Evolutionary conservation across 169 alveolate species (phyloP), one percentile per base, ranked within the genome.

Genomic region (Cyclospora cayetanensis): DNA sequence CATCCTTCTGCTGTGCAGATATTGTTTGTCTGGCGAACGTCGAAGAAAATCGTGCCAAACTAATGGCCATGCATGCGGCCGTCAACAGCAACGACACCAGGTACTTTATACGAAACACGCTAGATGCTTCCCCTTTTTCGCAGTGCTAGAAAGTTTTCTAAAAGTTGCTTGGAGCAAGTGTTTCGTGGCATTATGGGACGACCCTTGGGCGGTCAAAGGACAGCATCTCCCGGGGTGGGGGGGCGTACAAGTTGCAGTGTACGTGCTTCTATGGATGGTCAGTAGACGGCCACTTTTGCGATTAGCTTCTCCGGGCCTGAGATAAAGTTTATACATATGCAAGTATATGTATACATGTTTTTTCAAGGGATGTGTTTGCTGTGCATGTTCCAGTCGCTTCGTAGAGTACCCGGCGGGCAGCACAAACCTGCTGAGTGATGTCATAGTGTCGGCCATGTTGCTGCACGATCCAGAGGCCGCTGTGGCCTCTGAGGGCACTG

Each of bases 11-110:
- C 11, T 74, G 52, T 74, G 2, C 76, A 87, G 92, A 98, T 93
- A 82, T 97, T 20, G 94, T 98, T 31, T 93, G 95, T 90, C 96
- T 98, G 90, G 99, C 98, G 29, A 95, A 97, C 63, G 94, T 95
- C 35, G 96, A 96, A 37, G 98, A 93, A 76, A 96, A 97, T 65
- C 92, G 93, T 31, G 95, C 90, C 39, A 95, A 95, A 89, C 95
- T 98, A n/a, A 92, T 95, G 74, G 94, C 91, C 3, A 90, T 98
- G 41, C 94, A 96, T 46, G 94, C 95, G 27, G 95, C 96, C 66
- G 98, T 96, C 34, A 96, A 97, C 90, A 94, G 94, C 66, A 92
- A 95, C 66, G 95, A 95, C 80, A 95, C 96, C 29, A 94, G 97
- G 27, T 96, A 96, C 85, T 94, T 96, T 25, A n/a, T n/a, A n/a